A percentile compares a stretch with the other conserved stretches of the same genome.
phyloP scores from a whole-genome alignment of 257 asterid genomes.

The Fraxinus pennsylvanica region DNA sequence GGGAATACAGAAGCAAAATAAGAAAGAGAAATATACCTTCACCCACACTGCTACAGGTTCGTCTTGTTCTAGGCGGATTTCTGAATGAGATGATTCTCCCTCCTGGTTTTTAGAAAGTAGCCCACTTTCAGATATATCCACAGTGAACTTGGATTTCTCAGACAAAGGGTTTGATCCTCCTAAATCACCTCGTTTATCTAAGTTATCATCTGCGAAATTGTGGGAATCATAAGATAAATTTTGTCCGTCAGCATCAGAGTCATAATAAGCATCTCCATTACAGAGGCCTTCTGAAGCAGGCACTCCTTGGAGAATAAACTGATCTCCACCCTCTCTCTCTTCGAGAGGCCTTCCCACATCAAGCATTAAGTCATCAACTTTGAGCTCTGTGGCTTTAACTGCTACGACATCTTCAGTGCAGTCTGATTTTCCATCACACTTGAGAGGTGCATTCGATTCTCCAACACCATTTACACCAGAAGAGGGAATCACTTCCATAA shows the following conservation, averaged over 20 bases:
- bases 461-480: constrained; percentile 46
- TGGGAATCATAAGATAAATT: constrained; percentile 52
- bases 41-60: constrained; percentile 94
- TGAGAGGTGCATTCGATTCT: constrained; percentile 46
- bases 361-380: constrained; percentile 42
- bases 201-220: constrained; percentile 60
- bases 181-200: constrained; percentile 51
- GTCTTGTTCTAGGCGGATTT: constrained; percentile 57
- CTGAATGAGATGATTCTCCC: constrained; percentile 42
- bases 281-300: constrained; percentile 46
- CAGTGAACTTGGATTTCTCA: constrained; percentile 34
- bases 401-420: constrained; percentile 44
- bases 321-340: constrained; percentile 45
- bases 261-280: constrained; percentile 50
- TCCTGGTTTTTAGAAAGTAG: constrained; percentile 42
- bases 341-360: constrained; percentile 41
- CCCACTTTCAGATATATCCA: constrained; percentile 47
- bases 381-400: constrained; percentile 41
- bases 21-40: constrained; percentile 54
- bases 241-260: constrained; percentile 55
- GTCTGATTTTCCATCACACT: constrained; percentile 50
- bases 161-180: constrained; percentile 39
- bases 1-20: constrained; percentile 10
- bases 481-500: constrained; percentile 75
- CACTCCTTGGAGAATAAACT: constrained; percentile 47